Evolutionary conservation across 768 basidiomycete species (phyloP).

Genomic region (Agaricus sinodeliciosus): DNA sequence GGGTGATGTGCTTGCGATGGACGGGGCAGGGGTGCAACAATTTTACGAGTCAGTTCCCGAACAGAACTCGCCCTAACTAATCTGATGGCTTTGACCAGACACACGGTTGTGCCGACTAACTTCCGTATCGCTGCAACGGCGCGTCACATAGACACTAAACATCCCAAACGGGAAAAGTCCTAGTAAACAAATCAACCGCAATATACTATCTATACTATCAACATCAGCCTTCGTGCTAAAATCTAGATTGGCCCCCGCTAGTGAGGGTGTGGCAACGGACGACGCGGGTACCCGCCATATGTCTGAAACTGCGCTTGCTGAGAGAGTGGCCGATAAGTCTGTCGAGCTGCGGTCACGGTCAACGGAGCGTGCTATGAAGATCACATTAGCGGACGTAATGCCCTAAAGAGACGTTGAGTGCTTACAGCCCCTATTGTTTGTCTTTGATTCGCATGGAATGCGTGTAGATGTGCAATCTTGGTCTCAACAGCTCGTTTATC

Average conservation of each 20-base stretch:
- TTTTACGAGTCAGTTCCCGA: constrained; percentile 54
- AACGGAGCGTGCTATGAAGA: not conserved
- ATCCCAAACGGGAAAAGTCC: constrained; percentile 13
- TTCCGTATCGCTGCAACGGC: constrained; percentile 81
- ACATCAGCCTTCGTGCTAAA: not conserved
- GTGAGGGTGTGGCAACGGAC: constrained; percentile 21
- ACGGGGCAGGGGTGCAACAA: constrained; percentile 59
- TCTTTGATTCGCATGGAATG: constrained; percentile 66
- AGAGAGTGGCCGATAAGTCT: not conserved
- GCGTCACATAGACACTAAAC: constrained; percentile 43
- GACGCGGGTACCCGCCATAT: constrained; percentile 17
- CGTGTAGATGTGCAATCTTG: constrained; percentile 67
- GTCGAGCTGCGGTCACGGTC: not conserved
- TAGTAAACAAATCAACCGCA: constrained; percentile 4
- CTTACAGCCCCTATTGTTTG: constrained; percentile 15
- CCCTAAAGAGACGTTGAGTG: not conserved
- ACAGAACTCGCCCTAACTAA: not conserved
- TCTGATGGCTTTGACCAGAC: constrained; percentile 33
- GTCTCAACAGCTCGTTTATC: constrained; percentile 62
- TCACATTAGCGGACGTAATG: not conserved
- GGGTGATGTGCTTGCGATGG: constrained; percentile 79
- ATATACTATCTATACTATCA: constrained; percentile 3
- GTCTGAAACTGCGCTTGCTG: constrained; percentile 11
- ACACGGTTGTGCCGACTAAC: constrained; percentile 67
- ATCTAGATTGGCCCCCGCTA: constrained; percentile 7